Base-by-base conservation (phyloP, 2,329 filamentous ascomycete genomes). In the Penicillium sp. region DNA sequence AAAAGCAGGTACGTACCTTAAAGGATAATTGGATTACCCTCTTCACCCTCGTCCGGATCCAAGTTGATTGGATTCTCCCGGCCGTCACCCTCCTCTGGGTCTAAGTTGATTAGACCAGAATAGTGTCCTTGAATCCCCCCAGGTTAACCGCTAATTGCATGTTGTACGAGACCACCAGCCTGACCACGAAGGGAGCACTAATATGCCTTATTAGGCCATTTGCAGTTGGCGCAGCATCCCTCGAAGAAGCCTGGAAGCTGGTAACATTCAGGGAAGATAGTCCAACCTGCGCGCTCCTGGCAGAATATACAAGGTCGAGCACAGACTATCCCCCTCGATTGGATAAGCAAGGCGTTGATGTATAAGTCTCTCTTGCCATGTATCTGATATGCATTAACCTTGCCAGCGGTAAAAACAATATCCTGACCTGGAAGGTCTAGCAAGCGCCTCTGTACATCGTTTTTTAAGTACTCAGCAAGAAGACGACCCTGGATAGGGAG, bases 141-240 rank as follows among this genome's bases (percentile, higher is more conserved):
- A 41, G 7, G 17, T 26, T 11, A 0, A 23, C 50, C 31, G 4
- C 35, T 3, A 41, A 38, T 41, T 41, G 11, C 11, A 41, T 0
- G 35, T 15, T 41, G 3, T 41, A 41, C 5, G 8, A 11, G 1
- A 13, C 1, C 2, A 3, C 41, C 56, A 2, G 52, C 4, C 35
- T 60, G 5, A 53, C 60, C 47, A 31, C 9, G 38, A 48, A 60
- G 26, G 19, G 50, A 56, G 52, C 44, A 63, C 19, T 45, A n/a
- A 19, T 19, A 31, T 44, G 35, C 57, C 46, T 41, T 7, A 44
- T 55, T 44, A 5, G 48, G 49, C 57, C 9, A 63, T 60, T 60
- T 63, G 7, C 29, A 63, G 29, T 63, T 63, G 19, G 56, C 48
- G 29, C 52, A 63, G 52, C 52, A 56, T 60, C 56, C 52, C 11